A percentile compares a stretch with the other conserved stretches of the same genome.
Evolutionary conservation across 2,329 filamentous ascomycete species (phyloP).

Genomic region (Fusarium sterilihyphosum): DNA sequence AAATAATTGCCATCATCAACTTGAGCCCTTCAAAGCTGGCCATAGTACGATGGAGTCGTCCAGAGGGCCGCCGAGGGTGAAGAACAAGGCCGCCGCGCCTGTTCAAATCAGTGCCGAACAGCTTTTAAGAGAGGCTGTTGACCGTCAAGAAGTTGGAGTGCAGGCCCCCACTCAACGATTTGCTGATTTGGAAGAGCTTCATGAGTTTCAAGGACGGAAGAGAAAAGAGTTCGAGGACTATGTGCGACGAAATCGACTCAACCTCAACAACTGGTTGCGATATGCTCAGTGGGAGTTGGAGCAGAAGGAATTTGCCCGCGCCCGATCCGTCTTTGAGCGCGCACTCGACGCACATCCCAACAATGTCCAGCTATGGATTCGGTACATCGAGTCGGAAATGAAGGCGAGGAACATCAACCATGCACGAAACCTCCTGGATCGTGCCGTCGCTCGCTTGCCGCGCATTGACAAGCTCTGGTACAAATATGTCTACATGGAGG

Average conservation of each 20-base stretch:
- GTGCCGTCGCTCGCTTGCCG: conserved; percentile 91
- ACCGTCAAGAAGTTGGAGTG: conserved; percentile 88
- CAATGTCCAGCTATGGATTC: conserved; percentile 86
- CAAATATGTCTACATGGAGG: conserved; percentile 99
- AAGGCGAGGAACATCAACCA: conserved; percentile 94
- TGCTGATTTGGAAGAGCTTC: conserved; percentile 94
- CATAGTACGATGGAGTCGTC: conserved; percentile 81
- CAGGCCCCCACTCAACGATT: conserved; percentile 95
- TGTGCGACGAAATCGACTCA: conserved; percentile 91
- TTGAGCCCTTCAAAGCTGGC: background rate
- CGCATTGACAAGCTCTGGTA: conserved; percentile 98
- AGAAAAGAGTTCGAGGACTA: conserved; percentile 98
- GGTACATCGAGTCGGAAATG: conserved; percentile 97
- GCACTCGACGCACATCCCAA: conserved; percentile 92
- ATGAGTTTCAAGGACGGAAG: conserved; percentile 96
- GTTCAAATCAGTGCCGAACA: conserved; percentile 96
- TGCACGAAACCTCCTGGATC: conserved; percentile 91
- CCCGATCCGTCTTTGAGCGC: conserved; percentile 92
- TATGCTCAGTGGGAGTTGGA: conserved; percentile 98
- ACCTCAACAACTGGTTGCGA: conserved; percentile 99
- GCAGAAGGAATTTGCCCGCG: conserved; percentile 95
- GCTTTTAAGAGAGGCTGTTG: conserved; percentile 94
- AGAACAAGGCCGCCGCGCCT: conserved; percentile 96
- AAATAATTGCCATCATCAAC: background rate
- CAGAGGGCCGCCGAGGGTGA: conserved; percentile 93